Evolutionary conservation across 768 basidiomycete species (phyloP).

Genomic region (Lentinula edodes): DNA sequence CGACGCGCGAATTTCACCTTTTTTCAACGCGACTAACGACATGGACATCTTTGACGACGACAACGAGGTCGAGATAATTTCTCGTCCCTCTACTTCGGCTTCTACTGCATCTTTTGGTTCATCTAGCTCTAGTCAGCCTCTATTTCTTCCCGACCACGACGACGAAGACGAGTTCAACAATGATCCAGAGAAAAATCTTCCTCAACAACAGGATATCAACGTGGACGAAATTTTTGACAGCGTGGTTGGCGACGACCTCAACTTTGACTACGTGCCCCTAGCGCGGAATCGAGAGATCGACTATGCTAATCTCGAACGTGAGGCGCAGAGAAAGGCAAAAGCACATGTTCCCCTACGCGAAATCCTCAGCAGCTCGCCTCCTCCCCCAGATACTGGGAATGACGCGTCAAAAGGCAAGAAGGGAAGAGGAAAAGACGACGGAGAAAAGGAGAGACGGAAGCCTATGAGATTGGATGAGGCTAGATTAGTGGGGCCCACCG

Average conservation of each 20-base stretch:
- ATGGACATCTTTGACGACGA: constrained; percentile 54
- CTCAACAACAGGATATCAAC: constrained; percentile 37
- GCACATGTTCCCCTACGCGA: constrained; percentile 32
- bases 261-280: constrained; percentile 38
- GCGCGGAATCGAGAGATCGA: constrained; percentile 21
- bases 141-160: constrained; percentile 61
- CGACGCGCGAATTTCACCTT: constrained; percentile 4
- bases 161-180: constrained; percentile 30
- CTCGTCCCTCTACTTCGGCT: constrained; percentile 8
- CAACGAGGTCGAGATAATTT: constrained; percentile 14
- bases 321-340: constrained; percentile 13
- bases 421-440: constrained; percentile 17
- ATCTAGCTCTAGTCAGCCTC: constrained; percentile 14
- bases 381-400: constrained; percentile 18
- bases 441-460: constrained; percentile 39
- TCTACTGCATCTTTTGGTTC: background rate
- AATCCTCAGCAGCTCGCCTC: constrained; percentile 46
- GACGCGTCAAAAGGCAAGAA: constrained; percentile 17
- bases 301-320: background rate
- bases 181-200: constrained; percentile 24
- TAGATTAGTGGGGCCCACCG: constrained; percentile 63
- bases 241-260: constrained; percentile 32
- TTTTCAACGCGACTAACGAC: background rate
- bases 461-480: constrained; percentile 68
- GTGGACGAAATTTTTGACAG: constrained; percentile 38